These are phyloP conservation scores for Fusarium globosum DNA, from an alignment of 2,329 filamentous ascomycete species.

Conservation along the genomic window DNA sequence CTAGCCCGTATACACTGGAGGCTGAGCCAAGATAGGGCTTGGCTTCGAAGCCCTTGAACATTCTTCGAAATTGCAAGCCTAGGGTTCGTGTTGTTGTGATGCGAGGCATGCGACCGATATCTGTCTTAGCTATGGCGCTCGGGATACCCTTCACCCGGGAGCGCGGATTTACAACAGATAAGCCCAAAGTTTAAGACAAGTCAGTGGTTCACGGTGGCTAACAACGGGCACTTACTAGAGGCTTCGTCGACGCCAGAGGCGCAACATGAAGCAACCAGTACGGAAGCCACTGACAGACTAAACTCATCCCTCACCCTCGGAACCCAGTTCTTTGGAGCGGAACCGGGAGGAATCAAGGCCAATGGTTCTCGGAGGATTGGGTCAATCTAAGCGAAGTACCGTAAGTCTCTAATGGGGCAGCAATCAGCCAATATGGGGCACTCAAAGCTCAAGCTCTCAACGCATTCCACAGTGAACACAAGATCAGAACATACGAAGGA, in stretches of 20 bases:
- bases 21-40: slow-evolving; percentile 19
- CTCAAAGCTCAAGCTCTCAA: slow-evolving; percentile 4
- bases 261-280: slow-evolving; percentile 30
- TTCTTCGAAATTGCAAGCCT: slow-evolving; percentile 10
- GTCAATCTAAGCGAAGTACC: slow-evolving; percentile 1
- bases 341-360: slow-evolving; percentile 1
- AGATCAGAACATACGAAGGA: slow-evolving; percentile 9
- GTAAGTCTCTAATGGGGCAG: neutral
- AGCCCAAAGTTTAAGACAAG: slow-evolving; percentile 8
- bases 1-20: slow-evolving; percentile 14
- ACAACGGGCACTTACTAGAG: slow-evolving; percentile 16
- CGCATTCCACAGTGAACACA: slow-evolving; percentile 31
- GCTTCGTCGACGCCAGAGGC: slow-evolving; percentile 19
- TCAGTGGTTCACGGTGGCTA: slow-evolving; percentile 1
- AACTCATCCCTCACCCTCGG: neutral
- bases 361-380: slow-evolving; percentile 8
- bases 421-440: slow-evolving; percentile 4
- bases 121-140: slow-evolving; percentile 13
- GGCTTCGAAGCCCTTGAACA: neutral
- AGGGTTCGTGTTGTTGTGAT: slow-evolving; percentile 5
- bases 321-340: neutral
- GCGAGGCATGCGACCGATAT: slow-evolving; percentile 13
- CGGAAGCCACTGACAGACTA: slow-evolving; percentile 25
- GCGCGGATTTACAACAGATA: slow-evolving; percentile 22
- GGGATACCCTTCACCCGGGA: slow-evolving; percentile 21